Evolutionary conservation across 1,284 basidiomycete genomes (phyloP).

Genomic region (Apiotrichum montevideense): DNA sequence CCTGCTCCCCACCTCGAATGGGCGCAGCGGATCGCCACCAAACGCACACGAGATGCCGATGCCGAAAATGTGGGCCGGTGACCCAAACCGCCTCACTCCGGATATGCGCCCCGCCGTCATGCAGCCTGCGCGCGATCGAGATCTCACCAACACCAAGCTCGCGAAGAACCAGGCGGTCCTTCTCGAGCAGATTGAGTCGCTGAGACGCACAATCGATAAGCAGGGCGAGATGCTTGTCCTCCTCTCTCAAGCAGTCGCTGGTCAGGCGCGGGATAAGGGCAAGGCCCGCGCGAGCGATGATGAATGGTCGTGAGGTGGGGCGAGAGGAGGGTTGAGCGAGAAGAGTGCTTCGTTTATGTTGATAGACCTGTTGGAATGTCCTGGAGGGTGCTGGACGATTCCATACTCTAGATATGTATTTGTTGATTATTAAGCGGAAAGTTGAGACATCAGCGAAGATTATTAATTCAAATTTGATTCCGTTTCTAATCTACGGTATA

Average conservation of each 20-base stretch:
- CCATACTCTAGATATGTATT: too few species aligned
- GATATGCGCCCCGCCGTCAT: background rate
- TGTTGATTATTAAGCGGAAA: too few species aligned
- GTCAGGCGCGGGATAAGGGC: conserved; percentile 2
- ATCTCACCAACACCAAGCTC: conserved; percentile 45
- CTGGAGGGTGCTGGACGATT: too few species aligned
- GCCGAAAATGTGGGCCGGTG: conserved; percentile 12
- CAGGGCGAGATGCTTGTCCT: conserved; percentile 31
- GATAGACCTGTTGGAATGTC: too few species aligned
- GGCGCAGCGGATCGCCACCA: background rate
- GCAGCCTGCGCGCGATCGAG: conserved; percentile 11
- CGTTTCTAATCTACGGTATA: background rate
- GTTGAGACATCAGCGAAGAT: too few species aligned
- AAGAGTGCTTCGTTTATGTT: too few species aligned
- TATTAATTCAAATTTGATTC: background rate
- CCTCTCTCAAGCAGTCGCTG: conserved; percentile 8
- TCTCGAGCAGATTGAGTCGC: conserved; percentile 40
- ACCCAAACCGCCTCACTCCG: conserved; percentile 7
- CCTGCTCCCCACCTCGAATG: background rate
- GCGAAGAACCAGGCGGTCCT: conserved; percentile 47
- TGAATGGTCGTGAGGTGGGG: background rate
- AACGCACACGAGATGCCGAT: background rate
- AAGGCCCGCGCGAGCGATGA: background rate
- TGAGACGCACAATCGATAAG: conserved; percentile 37
- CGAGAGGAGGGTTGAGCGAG: too few species aligned